Percentiles rank a stretch among this genome's conserved stretches.
These are phyloP conservation scores for Wickerhamomyces strasburgensis DNA, from an alignment of 805 yeast species.

Conservation along the genomic window DNA sequence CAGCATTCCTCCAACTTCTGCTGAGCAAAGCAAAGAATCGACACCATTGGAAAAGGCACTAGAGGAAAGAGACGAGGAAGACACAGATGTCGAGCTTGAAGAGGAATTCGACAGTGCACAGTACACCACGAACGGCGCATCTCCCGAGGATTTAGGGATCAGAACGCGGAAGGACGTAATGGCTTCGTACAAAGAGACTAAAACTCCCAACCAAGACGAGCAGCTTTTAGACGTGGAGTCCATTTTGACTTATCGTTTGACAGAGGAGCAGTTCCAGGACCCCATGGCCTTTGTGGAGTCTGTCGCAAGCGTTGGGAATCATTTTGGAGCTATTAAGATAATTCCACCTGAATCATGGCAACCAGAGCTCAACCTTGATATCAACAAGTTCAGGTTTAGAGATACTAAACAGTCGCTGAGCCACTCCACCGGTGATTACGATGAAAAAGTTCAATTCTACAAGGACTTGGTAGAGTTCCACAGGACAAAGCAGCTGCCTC, in stretches of 20 bases:
- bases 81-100: neutral
- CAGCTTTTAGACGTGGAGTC: neutral
- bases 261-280: slow-evolving; percentile 46
- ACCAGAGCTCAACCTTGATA: slow-evolving; percentile 31
- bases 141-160: neutral
- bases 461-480: slow-evolving; percentile 41
- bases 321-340: slow-evolving; percentile 63
- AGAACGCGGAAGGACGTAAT: neutral
- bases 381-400: slow-evolving; percentile 47
- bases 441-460: slow-evolving; percentile 44
- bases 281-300: slow-evolving; percentile 52
- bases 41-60: no score
- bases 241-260: slow-evolving; percentile 26
- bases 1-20: no score
- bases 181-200: no score
- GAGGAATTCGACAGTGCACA: no score
- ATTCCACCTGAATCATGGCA: slow-evolving; percentile 45
- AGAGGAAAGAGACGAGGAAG: neutral
- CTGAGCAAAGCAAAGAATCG: no score
- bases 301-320: slow-evolving; percentile 38
- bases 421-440: slow-evolving; percentile 34
- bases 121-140: no score
- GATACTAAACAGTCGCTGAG: slow-evolving; percentile 45
- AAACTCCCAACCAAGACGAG: no score
- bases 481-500: slow-evolving; percentile 21